These are phyloP conservation scores for Alternaria longipes DNA, from an alignment of 2,329 filamentous ascomycete genomes.

Conservation along the genomic window DNA sequence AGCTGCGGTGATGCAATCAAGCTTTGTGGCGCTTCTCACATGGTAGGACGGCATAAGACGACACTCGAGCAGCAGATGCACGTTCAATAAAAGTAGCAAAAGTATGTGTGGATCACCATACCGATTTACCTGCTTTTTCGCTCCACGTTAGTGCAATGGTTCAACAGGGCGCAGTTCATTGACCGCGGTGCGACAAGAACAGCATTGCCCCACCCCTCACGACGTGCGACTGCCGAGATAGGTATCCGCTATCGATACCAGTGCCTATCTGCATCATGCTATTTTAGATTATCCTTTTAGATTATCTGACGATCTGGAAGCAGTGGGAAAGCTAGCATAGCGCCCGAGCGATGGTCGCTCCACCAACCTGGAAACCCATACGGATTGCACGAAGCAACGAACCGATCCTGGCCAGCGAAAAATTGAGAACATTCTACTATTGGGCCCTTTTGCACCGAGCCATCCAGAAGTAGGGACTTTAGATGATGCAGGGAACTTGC, in stretches of 20 bases:
- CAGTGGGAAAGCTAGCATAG: conserved; percentile 12
- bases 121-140: background rate
- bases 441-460: background rate
- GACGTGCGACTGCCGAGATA: conserved; percentile 15
- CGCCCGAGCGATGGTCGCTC: conserved; percentile 11
- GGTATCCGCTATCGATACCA: conserved; percentile 9
- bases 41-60: conserved; percentile 21
- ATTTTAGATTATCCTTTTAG: background rate
- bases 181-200: conserved; percentile 8
- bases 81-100: conserved; percentile 6
- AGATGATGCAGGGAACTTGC: conserved; percentile 10
- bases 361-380: conserved; percentile 15
- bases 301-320: background rate
- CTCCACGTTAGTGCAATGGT: background rate
- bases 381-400: conserved; percentile 2
- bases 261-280: background rate
- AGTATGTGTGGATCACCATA: background rate
- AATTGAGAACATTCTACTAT: background rate
- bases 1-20: conserved; percentile 38
- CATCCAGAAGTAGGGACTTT: background rate
- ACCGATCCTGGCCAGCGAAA: background rate
- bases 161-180: background rate
- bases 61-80: conserved; percentile 13
- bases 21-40: conserved; percentile 47
- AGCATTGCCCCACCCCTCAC: conserved; percentile 4